Evolutionary conservation across 192 early-diverging fungal genomes (phyloP).

Genomic region (Endogone sp.): DNA sequence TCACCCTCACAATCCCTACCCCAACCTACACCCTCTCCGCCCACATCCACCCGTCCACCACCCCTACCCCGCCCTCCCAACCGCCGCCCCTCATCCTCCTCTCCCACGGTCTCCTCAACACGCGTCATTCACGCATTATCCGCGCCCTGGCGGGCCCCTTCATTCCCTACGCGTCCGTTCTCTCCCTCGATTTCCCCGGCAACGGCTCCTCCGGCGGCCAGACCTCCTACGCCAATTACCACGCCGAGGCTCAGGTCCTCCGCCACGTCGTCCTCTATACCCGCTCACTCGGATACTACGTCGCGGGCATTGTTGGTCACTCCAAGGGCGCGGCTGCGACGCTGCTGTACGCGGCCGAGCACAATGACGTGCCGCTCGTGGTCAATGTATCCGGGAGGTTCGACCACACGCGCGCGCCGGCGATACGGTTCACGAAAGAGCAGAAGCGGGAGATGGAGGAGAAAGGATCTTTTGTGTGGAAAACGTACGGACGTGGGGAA

Average conservation of each 20-base stretch:
- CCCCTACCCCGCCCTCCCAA: not conserved
- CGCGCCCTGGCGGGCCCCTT: conserved; percentile 11
- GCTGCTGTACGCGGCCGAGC: conserved; percentile 43
- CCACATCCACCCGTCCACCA: too few species aligned
- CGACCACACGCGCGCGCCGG: conserved; percentile 37
- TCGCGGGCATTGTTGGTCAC: conserved; percentile 42
- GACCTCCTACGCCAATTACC: conserved; percentile 52
- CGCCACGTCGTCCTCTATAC: conserved; percentile 30
- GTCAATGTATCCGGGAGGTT: conserved; percentile 46
- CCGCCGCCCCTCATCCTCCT: conserved; percentile 29
- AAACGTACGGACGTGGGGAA: conserved; percentile 26
- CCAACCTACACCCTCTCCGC: too few species aligned
- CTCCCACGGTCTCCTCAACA: conserved; percentile 51
- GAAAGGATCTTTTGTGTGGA: conserved; percentile 45
- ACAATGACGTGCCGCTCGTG: conserved; percentile 30
- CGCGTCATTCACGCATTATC: conserved; percentile 29
- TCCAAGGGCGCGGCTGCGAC: conserved; percentile 49
- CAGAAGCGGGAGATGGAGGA: conserved; percentile 29
- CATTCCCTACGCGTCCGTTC: conserved; percentile 21
- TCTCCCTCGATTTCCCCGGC: conserved; percentile 53
- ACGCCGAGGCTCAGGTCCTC: conserved; percentile 43
- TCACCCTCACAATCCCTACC: too few species aligned
- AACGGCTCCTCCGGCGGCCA: conserved; percentile 49
- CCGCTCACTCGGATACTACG: conserved; percentile 5
- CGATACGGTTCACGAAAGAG: conserved; percentile 38